Base-by-base conservation (phyloP, 2,329 filamentous ascomycete species). In the Colletotrichum tabaci region DNA sequence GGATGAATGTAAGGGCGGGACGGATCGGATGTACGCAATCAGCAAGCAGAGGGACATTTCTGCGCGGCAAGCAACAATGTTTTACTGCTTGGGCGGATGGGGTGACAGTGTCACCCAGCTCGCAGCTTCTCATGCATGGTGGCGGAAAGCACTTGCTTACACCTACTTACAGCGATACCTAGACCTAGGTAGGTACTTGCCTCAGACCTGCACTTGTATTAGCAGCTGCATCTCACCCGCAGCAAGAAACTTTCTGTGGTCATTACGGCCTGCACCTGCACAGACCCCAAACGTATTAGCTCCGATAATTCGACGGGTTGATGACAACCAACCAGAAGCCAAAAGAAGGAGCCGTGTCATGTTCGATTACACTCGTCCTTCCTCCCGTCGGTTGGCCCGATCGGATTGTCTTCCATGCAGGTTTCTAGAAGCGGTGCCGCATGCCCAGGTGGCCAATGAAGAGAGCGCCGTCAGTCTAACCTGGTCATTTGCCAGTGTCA, bases 361-460 rank as follows among this genome's bases (percentile, higher is more conserved):
- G 35, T 53, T 40, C 38, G 35, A 60, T 53, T n/a, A 66, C 55
- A 66, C 67, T 47, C 47, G 23, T 18, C n/a, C 21, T 35, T 50
- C 58, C 58, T 61, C 47, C 55, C 47, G 42, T 57, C 49, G 47
- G 40, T 42, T 55, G 64, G 56, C 47, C 56, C 62, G 62, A 66
- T 70, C 62, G 40, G n/a, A 18, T n/a, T 21, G 49, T 23, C 47
- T 66, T 70, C 67, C 42, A 55, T 61, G 55, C 67, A 47, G 58
- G 46, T 42, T 70, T 70, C 67, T 66, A 50, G 67, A 70, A 66
- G 55, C 62, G 47, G n/a, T 61, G 38, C 40, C 55, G 16, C 35
- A 23, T 12, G 35, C 35, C 44, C 26, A 35, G 2, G 18, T 12
- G 52, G 40, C 60, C 60, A 63, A 64, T 57, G 12, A 15, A 15